Percentiles rank a stretch among this genome's conserved stretches.
Evolutionary conservation across 1,284 basidiomycete species (phyloP).

Genomic region (Psilocybe mexicana): DNA sequence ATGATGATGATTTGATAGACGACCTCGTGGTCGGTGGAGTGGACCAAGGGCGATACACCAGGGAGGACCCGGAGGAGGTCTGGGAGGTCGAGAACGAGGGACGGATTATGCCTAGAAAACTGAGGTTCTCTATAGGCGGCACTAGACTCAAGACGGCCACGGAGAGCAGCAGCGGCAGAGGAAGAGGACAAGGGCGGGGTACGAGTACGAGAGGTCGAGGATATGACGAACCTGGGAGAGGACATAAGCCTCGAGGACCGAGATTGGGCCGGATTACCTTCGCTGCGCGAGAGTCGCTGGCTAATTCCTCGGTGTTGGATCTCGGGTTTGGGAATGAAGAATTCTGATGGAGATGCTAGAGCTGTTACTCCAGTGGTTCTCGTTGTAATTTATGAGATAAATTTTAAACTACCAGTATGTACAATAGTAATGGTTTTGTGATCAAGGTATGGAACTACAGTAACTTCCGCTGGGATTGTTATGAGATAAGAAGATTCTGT

Average conservation of each 20-base stretch:
- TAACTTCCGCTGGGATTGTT: too few species aligned
- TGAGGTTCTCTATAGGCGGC: background rate
- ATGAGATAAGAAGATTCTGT: too few species aligned
- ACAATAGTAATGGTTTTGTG: too few species aligned
- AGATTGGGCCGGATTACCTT: slow-evolving; percentile 9
- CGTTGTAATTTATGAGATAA: background rate
- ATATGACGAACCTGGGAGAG: background rate
- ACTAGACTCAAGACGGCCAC: background rate
- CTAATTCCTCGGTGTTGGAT: slow-evolving; percentile 2
- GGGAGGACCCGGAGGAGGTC: background rate
- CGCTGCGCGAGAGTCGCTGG: slow-evolving; percentile 9
- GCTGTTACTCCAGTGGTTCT: background rate
- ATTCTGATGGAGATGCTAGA: background rate
- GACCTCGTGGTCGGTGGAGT: background rate
- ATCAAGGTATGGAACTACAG: too few species aligned
- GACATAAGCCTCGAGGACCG: background rate
- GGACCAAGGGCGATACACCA: background rate
- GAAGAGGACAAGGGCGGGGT: background rate
- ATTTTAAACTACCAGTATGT: background rate
- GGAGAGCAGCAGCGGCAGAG: background rate
- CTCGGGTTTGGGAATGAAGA: slow-evolving; percentile 11
- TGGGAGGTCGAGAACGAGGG: background rate
- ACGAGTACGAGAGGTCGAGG: background rate
- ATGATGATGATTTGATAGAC: background rate
- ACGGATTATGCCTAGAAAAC: background rate